These are phyloP conservation scores for Pezicula radicicola DNA, from an alignment of 2,329 filamentous ascomycete species.

Conservation along the genomic window DNA sequence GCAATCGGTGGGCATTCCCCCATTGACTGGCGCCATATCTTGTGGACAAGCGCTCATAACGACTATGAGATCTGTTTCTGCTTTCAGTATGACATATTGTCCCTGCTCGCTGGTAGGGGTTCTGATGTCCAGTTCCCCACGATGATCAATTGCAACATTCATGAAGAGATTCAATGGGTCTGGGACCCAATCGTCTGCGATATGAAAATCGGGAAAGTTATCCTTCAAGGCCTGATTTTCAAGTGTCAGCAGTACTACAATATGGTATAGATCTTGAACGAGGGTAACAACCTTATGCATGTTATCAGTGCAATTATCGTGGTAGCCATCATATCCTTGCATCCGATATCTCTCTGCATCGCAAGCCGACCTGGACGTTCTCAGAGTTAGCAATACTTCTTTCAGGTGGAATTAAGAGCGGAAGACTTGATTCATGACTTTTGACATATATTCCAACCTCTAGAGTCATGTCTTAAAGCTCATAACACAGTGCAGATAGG, in stretches of 20 bases:
- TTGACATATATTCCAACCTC: no score
- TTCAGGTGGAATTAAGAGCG: no score
- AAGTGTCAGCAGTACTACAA: no score
- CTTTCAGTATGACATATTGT: conserved; percentile 31
- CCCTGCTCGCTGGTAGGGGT: conserved; percentile 31
- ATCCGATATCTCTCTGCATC: conserved; percentile 34
- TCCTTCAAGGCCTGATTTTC: conserved; percentile 20
- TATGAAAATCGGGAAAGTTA: conserved; percentile 21
- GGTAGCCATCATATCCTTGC: conserved; percentile 33
- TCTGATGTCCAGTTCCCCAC: conserved; percentile 29
- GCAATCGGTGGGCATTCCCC: conserved; percentile 31
- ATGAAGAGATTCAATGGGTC: conserved; percentile 42
- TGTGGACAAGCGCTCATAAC: conserved; percentile 41
- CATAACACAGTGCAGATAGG: no score
- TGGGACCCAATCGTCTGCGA: conserved; percentile 31
- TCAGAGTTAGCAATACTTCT: no score
- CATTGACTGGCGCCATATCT: conserved; percentile 35
- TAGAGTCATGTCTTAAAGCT: no score
- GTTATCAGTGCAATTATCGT: conserved; percentile 38
- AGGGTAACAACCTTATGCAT: conserved; percentile 20
- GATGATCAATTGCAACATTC: conserved; percentile 36
- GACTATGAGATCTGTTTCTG: conserved; percentile 33
- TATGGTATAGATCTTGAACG: no score
- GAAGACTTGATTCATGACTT: no score
- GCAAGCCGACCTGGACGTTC: conserved; percentile 29